Conservation (phyloP, 2,329 filamentous ascomycete species). For the Colletotrichum somersetense region DNA sequence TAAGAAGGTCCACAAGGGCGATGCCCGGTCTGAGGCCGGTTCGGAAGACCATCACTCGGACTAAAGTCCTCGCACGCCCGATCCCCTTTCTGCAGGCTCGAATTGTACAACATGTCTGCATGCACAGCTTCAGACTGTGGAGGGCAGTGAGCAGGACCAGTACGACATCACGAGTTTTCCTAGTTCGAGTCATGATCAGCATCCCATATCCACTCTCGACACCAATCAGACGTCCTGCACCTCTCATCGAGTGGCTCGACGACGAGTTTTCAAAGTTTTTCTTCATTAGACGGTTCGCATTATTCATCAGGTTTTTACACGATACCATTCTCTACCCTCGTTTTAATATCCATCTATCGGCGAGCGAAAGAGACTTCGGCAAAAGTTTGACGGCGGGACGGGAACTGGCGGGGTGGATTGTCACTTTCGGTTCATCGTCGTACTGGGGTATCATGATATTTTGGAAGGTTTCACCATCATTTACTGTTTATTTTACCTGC, state of each 20-base stretch:
- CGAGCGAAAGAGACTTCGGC: slow-evolving; percentile 39
- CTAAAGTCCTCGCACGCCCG: slow-evolving; percentile 47
- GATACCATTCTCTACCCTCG: slow-evolving; percentile 42
- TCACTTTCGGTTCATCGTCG: slow-evolving; percentile 35
- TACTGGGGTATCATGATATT: slow-evolving; percentile 35
- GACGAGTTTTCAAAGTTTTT: slow-evolving; percentile 3
- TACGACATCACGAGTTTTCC: slow-evolving; percentile 42
- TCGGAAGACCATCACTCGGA: slow-evolving; percentile 75
- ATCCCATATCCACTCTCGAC: slow-evolving; percentile 30
- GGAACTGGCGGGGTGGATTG: slow-evolving; percentile 33
- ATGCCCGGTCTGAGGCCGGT: slow-evolving; percentile 72
- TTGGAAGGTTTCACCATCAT: slow-evolving; percentile 26
- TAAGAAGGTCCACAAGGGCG: slow-evolving; percentile 94
- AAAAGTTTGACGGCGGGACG: slow-evolving; percentile 33
- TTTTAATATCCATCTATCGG: slow-evolving; percentile 42
- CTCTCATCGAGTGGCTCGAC: slow-evolving; percentile 17
- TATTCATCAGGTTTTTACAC: slow-evolving; percentile 16
- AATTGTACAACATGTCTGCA: slow-evolving; percentile 2
- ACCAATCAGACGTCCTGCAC: slow-evolving; percentile 11
- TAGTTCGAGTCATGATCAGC: slow-evolving; percentile 40
- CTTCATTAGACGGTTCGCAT: slow-evolving; percentile 30
- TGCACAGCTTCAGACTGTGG: neutral
- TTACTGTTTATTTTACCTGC: slow-evolving; percentile 17
- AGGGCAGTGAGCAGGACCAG: slow-evolving; percentile 18
- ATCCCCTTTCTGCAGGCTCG: neutral